These are phyloP conservation scores for Tardiomyces blankii DNA, from an alignment of 1,139 yeast genomes.

Conservation along the genomic window DNA sequence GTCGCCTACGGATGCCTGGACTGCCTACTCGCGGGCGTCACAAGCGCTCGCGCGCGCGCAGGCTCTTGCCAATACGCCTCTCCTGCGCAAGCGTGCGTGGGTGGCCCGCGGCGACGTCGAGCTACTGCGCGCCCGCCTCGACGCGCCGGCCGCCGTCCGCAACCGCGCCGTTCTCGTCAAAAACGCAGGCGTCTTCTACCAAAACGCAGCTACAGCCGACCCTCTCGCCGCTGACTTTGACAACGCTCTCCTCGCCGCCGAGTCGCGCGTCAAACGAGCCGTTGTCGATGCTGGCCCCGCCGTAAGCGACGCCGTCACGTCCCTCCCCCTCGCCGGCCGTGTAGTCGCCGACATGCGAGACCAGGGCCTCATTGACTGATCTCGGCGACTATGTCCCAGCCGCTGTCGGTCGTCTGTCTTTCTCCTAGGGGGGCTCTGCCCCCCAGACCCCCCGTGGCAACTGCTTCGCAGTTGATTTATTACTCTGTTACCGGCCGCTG, in stretches of 20 bases:
- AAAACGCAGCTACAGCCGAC: slow-evolving; percentile 11
- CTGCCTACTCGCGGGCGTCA: slow-evolving; percentile 7
- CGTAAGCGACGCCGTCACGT: not conserved
- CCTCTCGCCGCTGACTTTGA: slow-evolving; percentile 8
- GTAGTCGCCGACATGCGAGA: not conserved
- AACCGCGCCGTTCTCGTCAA: slow-evolving; percentile 11
- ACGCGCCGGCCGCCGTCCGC: slow-evolving; percentile 12
- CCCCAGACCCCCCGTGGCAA: too few species aligned
- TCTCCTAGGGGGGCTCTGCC: too few species aligned
- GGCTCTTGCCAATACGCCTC: not conserved
- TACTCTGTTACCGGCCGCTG: too few species aligned
- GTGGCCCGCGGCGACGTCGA: slow-evolving; percentile 19
- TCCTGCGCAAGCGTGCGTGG: slow-evolving; percentile 3
- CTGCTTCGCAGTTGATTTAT: too few species aligned
- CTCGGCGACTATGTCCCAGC: too few species aligned
- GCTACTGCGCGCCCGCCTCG: slow-evolving; percentile 12
- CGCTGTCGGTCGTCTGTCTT: too few species aligned
- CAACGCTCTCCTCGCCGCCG: slow-evolving; percentile 8
- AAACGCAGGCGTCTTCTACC: slow-evolving; percentile 16
- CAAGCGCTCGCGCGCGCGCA: slow-evolving; percentile 3
- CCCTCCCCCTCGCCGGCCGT: not conserved
- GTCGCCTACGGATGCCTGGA: slow-evolving; percentile 4
- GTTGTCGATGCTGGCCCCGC: slow-evolving; percentile 2
- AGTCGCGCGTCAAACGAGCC: slow-evolving; percentile 8
- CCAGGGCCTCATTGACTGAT: not conserved